A percentile compares a stretch with the other conserved stretches of the same genome.
These are phyloP conservation scores for Bidens hawaiensis DNA, from an alignment of 140 eudicot genomes.

Conservation along the genomic window DNA sequence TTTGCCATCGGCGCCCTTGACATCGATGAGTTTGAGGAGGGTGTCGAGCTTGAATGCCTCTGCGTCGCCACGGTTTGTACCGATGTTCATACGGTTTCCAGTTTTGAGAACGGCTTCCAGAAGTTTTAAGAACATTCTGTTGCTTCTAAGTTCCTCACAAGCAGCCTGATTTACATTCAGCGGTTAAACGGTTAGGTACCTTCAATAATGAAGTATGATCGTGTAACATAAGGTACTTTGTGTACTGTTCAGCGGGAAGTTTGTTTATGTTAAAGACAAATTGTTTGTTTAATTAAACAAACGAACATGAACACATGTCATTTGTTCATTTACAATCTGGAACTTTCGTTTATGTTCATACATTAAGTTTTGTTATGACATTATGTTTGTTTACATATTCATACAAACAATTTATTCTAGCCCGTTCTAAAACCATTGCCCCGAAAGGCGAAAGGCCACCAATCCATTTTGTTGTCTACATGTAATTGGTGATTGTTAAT, in stretches of 20 bases:
- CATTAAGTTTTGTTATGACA: background rate
- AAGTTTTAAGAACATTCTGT: slow-evolving; percentile 89
- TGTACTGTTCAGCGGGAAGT: too few relatives aligned
- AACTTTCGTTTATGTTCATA: background rate
- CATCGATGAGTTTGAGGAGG: slow-evolving; percentile 82
- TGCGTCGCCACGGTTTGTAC: slow-evolving; percentile 92
- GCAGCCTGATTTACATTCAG: slow-evolving; percentile 64
- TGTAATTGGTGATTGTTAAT: too few relatives aligned
- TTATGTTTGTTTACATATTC: background rate
- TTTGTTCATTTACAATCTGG: too few relatives aligned
- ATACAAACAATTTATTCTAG: background rate
- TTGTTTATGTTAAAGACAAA: too few relatives aligned
- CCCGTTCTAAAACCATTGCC: too few relatives aligned
- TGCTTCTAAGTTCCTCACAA: slow-evolving; percentile 79
- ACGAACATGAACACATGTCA: background rate
- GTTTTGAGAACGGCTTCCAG: slow-evolving; percentile 98
- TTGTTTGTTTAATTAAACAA: background rate
- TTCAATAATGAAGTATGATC: background rate
- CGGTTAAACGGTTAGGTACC: background rate
- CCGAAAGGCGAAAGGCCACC: too few relatives aligned
- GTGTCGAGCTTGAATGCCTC: slow-evolving; percentile 98
- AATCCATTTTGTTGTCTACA: too few relatives aligned
- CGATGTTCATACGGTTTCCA: slow-evolving; percentile 97
- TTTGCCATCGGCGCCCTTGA: slow-evolving; percentile 93
- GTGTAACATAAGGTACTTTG: background rate